A percentile compares a stretch with the other conserved stretches of the same genome.
These are phyloP conservation scores for Metrosideros polymorpha DNA, from an alignment of 441 rosid genomes.

Conservation along the genomic window DNA sequence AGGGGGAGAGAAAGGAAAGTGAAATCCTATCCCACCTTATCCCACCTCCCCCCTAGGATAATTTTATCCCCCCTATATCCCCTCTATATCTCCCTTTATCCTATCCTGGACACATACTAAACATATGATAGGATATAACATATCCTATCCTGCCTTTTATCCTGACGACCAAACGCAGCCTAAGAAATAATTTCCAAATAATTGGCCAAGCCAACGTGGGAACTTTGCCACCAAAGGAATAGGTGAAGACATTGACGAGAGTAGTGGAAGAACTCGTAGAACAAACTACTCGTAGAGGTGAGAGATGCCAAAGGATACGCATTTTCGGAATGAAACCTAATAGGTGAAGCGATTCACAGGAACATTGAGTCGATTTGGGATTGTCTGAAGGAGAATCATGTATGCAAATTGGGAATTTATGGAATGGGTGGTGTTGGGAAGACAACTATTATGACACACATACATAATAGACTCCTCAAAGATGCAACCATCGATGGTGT, in stretches of 20 bases:
- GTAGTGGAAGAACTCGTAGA: not conserved
- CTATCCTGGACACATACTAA: no score
- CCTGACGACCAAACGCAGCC: no score
- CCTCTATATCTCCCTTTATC: no score
- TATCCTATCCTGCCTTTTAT: no score
- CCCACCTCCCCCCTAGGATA: no score
- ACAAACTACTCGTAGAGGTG: not conserved
- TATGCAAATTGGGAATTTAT: not conserved
- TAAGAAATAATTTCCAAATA: not conserved
- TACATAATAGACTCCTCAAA: not conserved
- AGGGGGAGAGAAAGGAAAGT: no score
- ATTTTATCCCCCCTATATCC: no score
- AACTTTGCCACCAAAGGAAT: not conserved
- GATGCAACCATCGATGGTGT: not conserved
- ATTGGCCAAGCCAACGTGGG: not conserved
- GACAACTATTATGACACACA: not conserved
- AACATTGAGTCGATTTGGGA: not conserved
- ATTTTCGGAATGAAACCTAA: not conserved
- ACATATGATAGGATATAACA: no score
- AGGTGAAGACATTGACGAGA: not conserved
- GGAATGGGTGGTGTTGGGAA: not conserved
- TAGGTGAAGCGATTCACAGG: not conserved
- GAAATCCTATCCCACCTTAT: no score
- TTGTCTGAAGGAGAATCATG: rapidly evolving
- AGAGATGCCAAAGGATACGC: not conserved